Conservation (phyloP, 768 basidiomycete genomes). For the Cystoderma amianthinum region DNA sequence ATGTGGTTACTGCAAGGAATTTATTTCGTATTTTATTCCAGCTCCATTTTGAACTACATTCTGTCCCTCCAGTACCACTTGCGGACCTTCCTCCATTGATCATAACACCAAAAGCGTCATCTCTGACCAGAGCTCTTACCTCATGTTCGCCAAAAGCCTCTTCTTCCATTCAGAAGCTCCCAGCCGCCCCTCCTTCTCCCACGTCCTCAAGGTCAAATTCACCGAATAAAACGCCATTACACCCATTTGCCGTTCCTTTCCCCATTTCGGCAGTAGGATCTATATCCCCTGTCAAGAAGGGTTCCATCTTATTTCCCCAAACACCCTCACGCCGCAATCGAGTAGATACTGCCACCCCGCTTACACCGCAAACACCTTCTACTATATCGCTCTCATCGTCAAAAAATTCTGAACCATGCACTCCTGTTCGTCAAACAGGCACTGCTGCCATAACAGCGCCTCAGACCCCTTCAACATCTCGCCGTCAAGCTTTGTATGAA, state of each 20-base stretch:
- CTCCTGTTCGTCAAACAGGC: slow-evolving; percentile 61
- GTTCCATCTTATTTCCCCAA: slow-evolving; percentile 47
- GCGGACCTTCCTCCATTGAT: slow-evolving; percentile 60
- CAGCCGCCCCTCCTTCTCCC: slow-evolving; percentile 30
- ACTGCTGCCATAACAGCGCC: slow-evolving; percentile 47
- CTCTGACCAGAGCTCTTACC: slow-evolving; percentile 63
- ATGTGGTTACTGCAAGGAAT: slow-evolving; percentile 2
- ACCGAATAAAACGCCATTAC: slow-evolving; percentile 27
- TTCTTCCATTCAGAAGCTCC: slow-evolving; percentile 35
- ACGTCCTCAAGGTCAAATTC: slow-evolving; percentile 26
- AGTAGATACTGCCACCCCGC: slow-evolving; percentile 29
- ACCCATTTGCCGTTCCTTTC: too few relatives aligned
- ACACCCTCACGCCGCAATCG: slow-evolving; percentile 54
- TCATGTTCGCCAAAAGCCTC: slow-evolving; percentile 64
- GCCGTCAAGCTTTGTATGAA: slow-evolving; percentile 76
- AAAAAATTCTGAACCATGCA: slow-evolving; percentile 44
- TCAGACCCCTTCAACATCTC: slow-evolving; percentile 66
- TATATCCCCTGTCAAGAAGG: slow-evolving; percentile 41
- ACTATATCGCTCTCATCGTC: slow-evolving; percentile 20
- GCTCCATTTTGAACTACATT: slow-evolving; percentile 38
- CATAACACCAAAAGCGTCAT: slow-evolving; percentile 48
- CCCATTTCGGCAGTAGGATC: slow-evolving; percentile 32
- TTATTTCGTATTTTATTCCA: slow-evolving; percentile 23
- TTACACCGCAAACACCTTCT: slow-evolving; percentile 41
- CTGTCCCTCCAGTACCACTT: slow-evolving; percentile 54